A percentile compares a stretch with the other conserved stretches of the same genome.
Conservation (phyloP, 2,329 filamentous ascomycete species). For the Passalora sequoiae region DNA sequence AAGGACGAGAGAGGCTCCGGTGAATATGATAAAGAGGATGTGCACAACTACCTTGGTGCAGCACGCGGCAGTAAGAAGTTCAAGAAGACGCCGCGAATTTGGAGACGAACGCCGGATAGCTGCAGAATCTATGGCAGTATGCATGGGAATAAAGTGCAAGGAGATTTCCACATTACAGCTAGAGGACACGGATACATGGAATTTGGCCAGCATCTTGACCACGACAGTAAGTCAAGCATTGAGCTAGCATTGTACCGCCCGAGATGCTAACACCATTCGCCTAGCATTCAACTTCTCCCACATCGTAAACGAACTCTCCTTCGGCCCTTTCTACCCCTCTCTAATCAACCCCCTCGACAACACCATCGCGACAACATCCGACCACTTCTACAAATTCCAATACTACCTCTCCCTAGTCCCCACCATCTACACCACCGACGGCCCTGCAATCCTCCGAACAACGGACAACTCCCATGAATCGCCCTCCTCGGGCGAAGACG, state of each 20-base stretch:
- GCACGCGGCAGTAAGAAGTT: constrained; percentile 61
- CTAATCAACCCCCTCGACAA: constrained; percentile 91
- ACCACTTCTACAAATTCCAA: constrained; percentile 91
- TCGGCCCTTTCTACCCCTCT: constrained; percentile 92
- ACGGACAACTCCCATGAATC: constrained; percentile 37
- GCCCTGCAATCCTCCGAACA: constrained; percentile 39
- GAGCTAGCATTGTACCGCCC: background rate
- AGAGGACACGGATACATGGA: constrained; percentile 91
- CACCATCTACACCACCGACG: constrained; percentile 69
- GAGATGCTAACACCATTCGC: constrained; percentile 7
- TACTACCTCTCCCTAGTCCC: constrained; percentile 96
- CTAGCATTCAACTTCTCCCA: constrained; percentile 95
- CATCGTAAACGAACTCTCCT: constrained; percentile 91
- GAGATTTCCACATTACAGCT: constrained; percentile 96
- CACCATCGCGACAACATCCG: constrained; percentile 69
- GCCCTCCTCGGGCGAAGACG: constrained; percentile 37
- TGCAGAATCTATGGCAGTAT: constrained; percentile 87
- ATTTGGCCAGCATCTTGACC: constrained; percentile 73
- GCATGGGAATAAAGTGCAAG: constrained; percentile 93
- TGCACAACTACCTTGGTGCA: constrained; percentile 80
- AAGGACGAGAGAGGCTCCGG: constrained; percentile 51
- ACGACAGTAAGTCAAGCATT: constrained; percentile 68
- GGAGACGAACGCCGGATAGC: constrained; percentile 55
- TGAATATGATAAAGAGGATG: constrained; percentile 70
- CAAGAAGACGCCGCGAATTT: constrained; percentile 66